Percentiles rank a stretch among this genome's conserved stretches.
phyloP scores from a whole-genome alignment of 441 rosid genomes.

The Gossypium aridum region DNA sequence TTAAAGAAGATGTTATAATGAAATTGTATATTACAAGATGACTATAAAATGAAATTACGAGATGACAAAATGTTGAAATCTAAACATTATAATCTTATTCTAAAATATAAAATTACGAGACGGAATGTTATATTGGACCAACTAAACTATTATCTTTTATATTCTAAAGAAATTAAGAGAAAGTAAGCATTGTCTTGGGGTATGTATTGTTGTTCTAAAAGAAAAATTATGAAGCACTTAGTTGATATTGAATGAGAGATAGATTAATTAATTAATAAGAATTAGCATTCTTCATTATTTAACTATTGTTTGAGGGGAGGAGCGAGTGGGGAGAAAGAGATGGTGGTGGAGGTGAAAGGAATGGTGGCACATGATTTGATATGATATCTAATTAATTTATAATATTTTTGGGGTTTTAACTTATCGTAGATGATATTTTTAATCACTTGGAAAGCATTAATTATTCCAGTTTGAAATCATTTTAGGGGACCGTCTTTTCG shows the following conservation, averaged over 20 bases:
- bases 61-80: too few species aligned
- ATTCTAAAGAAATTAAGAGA: neutral
- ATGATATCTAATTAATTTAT: neutral
- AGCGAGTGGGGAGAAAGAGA: neutral
- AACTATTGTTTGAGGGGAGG: neutral
- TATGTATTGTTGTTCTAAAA: neutral
- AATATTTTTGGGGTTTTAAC: neutral
- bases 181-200: conserved; percentile 1
- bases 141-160: too few species aligned
- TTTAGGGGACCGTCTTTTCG: neutral
- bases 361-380: conserved; percentile 29
- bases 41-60: too few species aligned
- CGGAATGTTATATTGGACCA: neutral
- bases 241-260: neutral
- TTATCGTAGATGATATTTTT: neutral
- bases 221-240: neutral
- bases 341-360: conserved; percentile 12
- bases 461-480: conserved; percentile 5
- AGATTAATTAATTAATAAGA: neutral
- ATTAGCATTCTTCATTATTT: neutral
- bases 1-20: too few species aligned
- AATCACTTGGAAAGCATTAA: neutral
- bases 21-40: too few species aligned
- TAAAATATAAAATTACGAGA: too few species aligned
- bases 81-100: too few species aligned